These are phyloP conservation scores for Dimocarpus longan DNA, from an alignment of 345 rosid genomes.

Conservation along the genomic window DNA sequence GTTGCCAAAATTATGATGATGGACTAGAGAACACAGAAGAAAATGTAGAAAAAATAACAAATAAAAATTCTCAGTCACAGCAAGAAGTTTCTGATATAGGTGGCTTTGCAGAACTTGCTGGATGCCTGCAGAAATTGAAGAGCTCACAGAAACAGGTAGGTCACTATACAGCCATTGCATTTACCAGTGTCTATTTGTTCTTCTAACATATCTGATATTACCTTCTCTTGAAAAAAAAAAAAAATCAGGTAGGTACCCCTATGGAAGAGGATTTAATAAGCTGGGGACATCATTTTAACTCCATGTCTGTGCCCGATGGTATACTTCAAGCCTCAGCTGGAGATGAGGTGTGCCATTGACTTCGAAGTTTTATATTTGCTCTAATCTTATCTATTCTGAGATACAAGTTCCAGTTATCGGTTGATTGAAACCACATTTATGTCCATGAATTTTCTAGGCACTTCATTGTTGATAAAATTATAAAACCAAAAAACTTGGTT, in stretches of 20 bases:
- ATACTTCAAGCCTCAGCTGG: slow-evolving; percentile 95
- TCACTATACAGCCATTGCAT: neutral
- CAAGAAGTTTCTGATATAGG: slow-evolving; percentile 62
- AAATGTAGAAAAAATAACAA: slow-evolving; percentile 34
- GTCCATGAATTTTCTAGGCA: neutral
- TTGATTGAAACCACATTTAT: neutral
- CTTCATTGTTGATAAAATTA: neutral
- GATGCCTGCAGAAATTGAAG: slow-evolving; percentile 66
- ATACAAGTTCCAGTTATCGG: neutral
- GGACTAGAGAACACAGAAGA: slow-evolving; percentile 31
- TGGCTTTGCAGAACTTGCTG: slow-evolving; percentile 83
- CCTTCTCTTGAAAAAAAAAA: neutral
- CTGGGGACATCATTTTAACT: slow-evolving; percentile 90
- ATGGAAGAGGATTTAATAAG: slow-evolving; percentile 83
- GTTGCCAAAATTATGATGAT: slow-evolving; percentile 51
- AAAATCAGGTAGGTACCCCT: slow-evolving; percentile 76
- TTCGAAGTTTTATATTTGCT: slow-evolving; percentile 6
- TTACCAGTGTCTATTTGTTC: neutral
- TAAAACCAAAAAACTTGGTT: neutral
- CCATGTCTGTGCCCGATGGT: slow-evolving; percentile 77
- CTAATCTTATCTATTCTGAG: neutral
- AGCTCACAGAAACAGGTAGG: slow-evolving; percentile 84
- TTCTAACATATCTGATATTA: slow-evolving; percentile 6
- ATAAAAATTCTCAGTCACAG: slow-evolving; percentile 28
- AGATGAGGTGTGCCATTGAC: slow-evolving; percentile 59